A percentile compares a stretch with the other conserved stretches of the same genome.
These are phyloP conservation scores for Geoglossum cookeanum DNA, from an alignment of 2,329 filamentous ascomycete species.

Conservation along the genomic window DNA sequence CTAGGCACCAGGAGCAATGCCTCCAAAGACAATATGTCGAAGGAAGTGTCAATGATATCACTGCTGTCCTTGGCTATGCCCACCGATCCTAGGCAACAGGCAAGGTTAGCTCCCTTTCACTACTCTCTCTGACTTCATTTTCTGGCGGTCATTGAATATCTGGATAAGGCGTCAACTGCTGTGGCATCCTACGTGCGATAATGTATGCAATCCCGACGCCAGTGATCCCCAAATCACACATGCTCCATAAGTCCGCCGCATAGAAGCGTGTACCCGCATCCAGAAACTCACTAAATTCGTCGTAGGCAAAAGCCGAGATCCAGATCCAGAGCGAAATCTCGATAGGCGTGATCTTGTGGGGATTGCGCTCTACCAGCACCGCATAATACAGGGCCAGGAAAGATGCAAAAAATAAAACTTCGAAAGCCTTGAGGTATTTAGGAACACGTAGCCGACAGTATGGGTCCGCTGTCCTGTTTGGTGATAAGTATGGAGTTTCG, in stretches of 20 bases:
- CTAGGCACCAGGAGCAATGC: conserved; percentile 75
- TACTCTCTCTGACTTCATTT: background rate
- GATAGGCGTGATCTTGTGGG: conserved; percentile 41
- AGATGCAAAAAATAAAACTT: conserved; percentile 59
- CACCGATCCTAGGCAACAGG: conserved; percentile 33
- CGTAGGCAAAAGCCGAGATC: conserved; percentile 74
- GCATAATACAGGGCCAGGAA: conserved; percentile 70
- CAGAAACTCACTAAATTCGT: conserved; percentile 66
- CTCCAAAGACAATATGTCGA: conserved; percentile 77
- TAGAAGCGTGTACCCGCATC: conserved; percentile 82
- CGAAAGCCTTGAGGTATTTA: conserved; percentile 67
- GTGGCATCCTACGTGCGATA: conserved; percentile 41
- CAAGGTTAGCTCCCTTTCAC: background rate
- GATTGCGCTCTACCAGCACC: conserved; percentile 59
- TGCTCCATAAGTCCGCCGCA: conserved; percentile 62
- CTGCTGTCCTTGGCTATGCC: conserved; percentile 42
- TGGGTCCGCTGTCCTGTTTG: conserved; percentile 38
- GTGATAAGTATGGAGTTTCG: background rate
- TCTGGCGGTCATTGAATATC: background rate
- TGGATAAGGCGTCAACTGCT: background rate
- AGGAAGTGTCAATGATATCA: conserved; percentile 55
- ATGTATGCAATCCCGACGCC: conserved; percentile 53
- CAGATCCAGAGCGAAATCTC: conserved; percentile 67
- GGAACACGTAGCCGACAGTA: conserved; percentile 63
- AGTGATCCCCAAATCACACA: conserved; percentile 58